Conservation (phyloP, 495 filamentous ascomycete species). For the Sordaria brevicollis region DNA sequence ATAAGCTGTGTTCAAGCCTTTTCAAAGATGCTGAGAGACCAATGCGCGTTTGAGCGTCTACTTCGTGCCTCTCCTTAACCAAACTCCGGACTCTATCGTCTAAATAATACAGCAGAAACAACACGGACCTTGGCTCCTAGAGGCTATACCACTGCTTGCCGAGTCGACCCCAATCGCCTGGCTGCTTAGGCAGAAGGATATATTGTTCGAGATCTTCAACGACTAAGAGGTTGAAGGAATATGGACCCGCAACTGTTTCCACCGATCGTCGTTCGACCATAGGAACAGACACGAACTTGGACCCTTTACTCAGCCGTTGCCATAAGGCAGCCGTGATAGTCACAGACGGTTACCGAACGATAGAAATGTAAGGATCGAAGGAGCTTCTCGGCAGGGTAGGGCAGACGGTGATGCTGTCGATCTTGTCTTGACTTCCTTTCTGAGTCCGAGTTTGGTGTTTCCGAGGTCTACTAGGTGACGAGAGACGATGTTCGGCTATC, state of each 20-base stretch:
- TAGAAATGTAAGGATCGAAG: background rate
- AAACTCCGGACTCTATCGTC: background rate
- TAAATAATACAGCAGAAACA: background rate
- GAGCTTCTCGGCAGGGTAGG: background rate
- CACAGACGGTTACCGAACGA: background rate
- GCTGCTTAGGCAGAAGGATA: background rate
- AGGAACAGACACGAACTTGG: background rate
- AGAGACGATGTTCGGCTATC: background rate
- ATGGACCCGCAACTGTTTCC: background rate
- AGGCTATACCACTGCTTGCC: background rate
- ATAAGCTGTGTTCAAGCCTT: background rate
- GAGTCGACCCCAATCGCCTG: too few relatives aligned
- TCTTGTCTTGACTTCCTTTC: background rate
- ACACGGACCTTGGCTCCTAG: background rate
- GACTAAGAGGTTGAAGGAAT: background rate
- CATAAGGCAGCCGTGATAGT: background rate
- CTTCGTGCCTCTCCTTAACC: background rate
- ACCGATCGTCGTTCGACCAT: background rate
- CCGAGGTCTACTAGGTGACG: background rate
- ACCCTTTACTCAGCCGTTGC: background rate
- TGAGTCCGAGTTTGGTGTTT: background rate
- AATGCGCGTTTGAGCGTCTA: too few relatives aligned
- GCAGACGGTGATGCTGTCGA: background rate
- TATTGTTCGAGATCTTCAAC: background rate
- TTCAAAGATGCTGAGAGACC: background rate